Percentiles rank a stretch among this genome's conserved stretches.
phyloP scores from a whole-genome alignment of 805 yeast species.

The Lipomyces spencermartinsiae region DNA sequence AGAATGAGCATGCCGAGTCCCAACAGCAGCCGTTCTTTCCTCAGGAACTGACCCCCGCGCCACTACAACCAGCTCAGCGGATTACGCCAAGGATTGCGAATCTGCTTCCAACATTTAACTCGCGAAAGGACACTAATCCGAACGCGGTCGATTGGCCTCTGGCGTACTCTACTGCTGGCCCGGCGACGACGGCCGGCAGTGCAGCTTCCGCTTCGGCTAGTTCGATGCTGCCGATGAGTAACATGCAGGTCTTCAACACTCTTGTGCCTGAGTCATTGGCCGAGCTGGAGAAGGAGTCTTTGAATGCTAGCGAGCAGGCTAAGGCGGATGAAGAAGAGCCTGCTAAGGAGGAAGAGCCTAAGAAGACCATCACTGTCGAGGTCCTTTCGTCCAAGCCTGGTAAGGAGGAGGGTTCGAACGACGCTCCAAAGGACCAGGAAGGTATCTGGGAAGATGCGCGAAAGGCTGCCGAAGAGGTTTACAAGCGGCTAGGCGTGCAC shows the following conservation, averaged over 20 bases:
- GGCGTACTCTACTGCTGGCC: slow-evolving; percentile 23
- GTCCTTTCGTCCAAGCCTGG: slow-evolving; percentile 40
- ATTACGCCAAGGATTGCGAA: slow-evolving; percentile 38
- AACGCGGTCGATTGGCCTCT: slow-evolving; percentile 39
- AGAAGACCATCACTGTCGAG: slow-evolving; percentile 33
- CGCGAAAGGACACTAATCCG: slow-evolving; percentile 37
- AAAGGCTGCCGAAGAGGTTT: slow-evolving; percentile 44
- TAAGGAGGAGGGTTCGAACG: slow-evolving; percentile 21
- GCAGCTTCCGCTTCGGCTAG: not conserved
- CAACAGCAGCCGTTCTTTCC: slow-evolving; percentile 12
- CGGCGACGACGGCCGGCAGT: slow-evolving; percentile 7
- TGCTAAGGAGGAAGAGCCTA: slow-evolving; percentile 18
- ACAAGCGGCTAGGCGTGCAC: slow-evolving; percentile 41
- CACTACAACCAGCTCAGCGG: slow-evolving; percentile 11
- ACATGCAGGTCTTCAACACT: slow-evolving; percentile 40
- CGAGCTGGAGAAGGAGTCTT: slow-evolving; percentile 40
- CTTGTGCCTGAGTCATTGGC: slow-evolving; percentile 40
- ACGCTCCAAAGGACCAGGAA: slow-evolving; percentile 31
- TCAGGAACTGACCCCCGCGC: not conserved
- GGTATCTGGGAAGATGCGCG: slow-evolving; percentile 43
- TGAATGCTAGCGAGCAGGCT: slow-evolving; percentile 25
- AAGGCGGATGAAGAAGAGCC: slow-evolving; percentile 12
- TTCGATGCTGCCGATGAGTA: slow-evolving; percentile 17
- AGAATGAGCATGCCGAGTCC: not conserved
- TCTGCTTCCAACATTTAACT: slow-evolving; percentile 33